Base-by-base conservation (phyloP, 306 rosid genomes). In the Cucumis hystrix region DNA sequence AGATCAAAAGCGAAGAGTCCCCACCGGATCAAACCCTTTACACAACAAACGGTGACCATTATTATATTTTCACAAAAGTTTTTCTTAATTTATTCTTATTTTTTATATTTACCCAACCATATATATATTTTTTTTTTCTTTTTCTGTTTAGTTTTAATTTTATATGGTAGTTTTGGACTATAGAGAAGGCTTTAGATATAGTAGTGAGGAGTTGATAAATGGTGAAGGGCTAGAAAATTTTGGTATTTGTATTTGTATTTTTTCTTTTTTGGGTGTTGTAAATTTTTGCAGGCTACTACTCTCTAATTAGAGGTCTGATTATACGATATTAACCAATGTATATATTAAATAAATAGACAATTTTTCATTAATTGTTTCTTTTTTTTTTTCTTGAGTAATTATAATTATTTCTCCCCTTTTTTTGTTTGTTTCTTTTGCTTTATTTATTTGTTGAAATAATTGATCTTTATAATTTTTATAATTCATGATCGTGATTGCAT, bases 11-110 rank as follows among this genome's bases (percentile, higher is more conserved):
- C 85, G 98, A 68, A 86, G 79, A 67, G 94, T 93, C 40, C 98
- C 97, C 10, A 90, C 98, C 67, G 98, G 98, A 81, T 91, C 98
- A 72, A 93, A 93, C 87, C 98, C 97, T 23, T 79, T 93, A 80
- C 98, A 94, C 91, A 94, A 94, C 93, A 91, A 79, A 89, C 87
- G 96, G 87, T 87, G 87, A 33, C 83, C 5, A 6, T 39, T 39
- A 39, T 39, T 39, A 39, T 39, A 43, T 43, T 43, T 14, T 66
- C 14, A 79, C 80, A 58, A 16, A 16, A 83, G 74, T 74, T 83
- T 80, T 4, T 33, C 73, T 76, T 64, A 54, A 62, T 9, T 75
- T 39, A 57, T 20, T 0, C 4, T 75, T 39, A 57, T 20, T n/a
- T 66, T 25, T 33, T 16, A 10, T 6, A 67, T 4, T 41, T 35